Percentiles rank a stretch among this genome's conserved stretches.
Evolutionary conservation across 164 flowering plant genomes (phyloP).

Genomic region (Malania oleifera): DNA sequence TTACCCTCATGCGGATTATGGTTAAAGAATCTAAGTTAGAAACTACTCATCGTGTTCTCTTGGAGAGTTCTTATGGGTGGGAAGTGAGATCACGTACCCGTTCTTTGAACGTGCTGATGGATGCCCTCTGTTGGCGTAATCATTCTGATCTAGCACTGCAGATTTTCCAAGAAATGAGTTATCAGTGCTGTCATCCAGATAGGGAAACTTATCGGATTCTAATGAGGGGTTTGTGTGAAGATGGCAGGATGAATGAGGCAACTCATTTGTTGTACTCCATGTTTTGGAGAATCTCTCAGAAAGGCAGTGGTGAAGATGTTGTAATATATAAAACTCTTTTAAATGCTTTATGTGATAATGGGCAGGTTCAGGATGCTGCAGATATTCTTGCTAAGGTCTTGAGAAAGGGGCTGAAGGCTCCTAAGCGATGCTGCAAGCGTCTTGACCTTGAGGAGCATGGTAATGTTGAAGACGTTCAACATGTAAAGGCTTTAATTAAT

Average conservation of each 20-base stretch:
- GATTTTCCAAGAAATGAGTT: slow-evolving; percentile 62
- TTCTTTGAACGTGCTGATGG: slow-evolving; percentile 54
- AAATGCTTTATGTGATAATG: slow-evolving; percentile 62
- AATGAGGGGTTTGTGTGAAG: slow-evolving; percentile 73
- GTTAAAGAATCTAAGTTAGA: slow-evolving; percentile 41
- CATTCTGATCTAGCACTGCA: slow-evolving; percentile 59
- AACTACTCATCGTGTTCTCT: slow-evolving; percentile 34
- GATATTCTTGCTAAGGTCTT: slow-evolving; percentile 57
- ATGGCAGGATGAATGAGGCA: slow-evolving; percentile 58
- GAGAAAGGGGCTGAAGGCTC: slow-evolving; percentile 69
- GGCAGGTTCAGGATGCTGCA: slow-evolving; percentile 44
- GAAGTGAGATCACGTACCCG: slow-evolving; percentile 48
- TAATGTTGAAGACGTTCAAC: slow-evolving; percentile 24
- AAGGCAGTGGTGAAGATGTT: slow-evolving; percentile 74
- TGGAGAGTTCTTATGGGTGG: slow-evolving; percentile 51
- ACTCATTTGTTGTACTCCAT: slow-evolving; percentile 70
- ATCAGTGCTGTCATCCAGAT: slow-evolving; percentile 51
- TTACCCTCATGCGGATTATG: slow-evolving; percentile 49
- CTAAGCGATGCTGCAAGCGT: slow-evolving; percentile 29
- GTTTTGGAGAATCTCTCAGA: slow-evolving; percentile 79
- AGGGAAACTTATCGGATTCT: slow-evolving; percentile 55
- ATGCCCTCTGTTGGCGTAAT: slow-evolving; percentile 37
- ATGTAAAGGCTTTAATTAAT: slow-evolving; percentile 40
- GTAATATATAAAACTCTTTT: slow-evolving; percentile 57
- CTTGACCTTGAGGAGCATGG: slow-evolving; percentile 28